Conservation (phyloP, 352 stramenopile genomes). For the Phytophthora tentaculata region DNA sequence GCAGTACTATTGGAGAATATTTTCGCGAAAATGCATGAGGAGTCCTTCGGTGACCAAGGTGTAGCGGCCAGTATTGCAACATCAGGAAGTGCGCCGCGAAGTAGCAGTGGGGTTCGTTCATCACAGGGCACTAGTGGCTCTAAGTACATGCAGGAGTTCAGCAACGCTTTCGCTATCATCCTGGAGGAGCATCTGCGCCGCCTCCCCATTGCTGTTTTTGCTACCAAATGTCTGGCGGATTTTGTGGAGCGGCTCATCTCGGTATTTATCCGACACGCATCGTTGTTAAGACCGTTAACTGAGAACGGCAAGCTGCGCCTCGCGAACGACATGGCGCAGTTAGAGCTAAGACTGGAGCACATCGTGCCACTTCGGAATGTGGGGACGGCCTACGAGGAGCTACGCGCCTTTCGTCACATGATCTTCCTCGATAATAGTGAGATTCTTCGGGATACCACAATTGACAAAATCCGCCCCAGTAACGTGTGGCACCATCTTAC, state of each 20-base stretch:
- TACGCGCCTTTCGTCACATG: conserved; percentile 83
- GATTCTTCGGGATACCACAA: conserved; percentile 68
- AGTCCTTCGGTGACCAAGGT: conserved; percentile 74
- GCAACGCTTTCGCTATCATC: conserved; percentile 63
- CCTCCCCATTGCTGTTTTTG: conserved; percentile 58
- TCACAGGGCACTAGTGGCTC: conserved; percentile 48
- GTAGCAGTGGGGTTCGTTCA: conserved; percentile 21
- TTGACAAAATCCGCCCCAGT: conserved; percentile 85
- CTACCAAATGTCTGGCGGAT: conserved; percentile 60
- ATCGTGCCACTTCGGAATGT: conserved; percentile 65
- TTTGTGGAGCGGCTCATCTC: conserved; percentile 79
- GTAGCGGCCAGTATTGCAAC: conserved; percentile 10
- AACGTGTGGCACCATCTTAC: conserved; percentile 90
- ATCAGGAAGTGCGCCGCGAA: conserved; percentile 20
- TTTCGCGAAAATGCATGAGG: conserved; percentile 85
- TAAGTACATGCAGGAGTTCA: conserved; percentile 85
- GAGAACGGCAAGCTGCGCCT: conserved; percentile 82
- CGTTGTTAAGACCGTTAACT: conserved; percentile 73
- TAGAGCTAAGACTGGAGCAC: conserved; percentile 73
- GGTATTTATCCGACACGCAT: conserved; percentile 79
- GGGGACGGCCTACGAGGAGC: conserved; percentile 74
- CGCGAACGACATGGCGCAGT: conserved; percentile 85
- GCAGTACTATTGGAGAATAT: conserved; percentile 61
- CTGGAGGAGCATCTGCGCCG: conserved; percentile 78
- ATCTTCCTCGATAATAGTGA: conserved; percentile 76